Percentiles rank a stretch among this genome's conserved stretches.
phyloP scores from a whole-genome alignment of 1,284 basidiomycete genomes.

The Rhodotorula sp. region DNA sequence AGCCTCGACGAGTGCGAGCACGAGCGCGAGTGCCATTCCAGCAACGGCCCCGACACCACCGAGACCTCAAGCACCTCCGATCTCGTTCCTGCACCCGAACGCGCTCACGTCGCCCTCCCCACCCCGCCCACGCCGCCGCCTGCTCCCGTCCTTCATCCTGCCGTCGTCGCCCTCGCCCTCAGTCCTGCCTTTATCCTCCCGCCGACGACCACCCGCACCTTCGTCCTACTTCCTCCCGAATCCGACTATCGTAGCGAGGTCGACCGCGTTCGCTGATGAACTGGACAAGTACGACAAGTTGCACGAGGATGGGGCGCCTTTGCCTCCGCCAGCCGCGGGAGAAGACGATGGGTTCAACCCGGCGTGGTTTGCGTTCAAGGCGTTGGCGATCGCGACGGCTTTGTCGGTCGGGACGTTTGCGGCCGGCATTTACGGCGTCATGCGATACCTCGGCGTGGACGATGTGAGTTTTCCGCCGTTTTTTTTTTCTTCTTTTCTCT shows the following conservation, averaged over 20 bases:
- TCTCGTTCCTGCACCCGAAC: conserved; percentile 26
- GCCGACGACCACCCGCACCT: background rate
- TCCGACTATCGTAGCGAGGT: conserved; percentile 17
- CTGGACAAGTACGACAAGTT: conserved; percentile 29
- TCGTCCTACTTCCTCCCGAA: conserved; percentile 40
- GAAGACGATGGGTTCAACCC: conserved; percentile 41
- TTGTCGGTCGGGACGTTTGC: conserved; percentile 28
- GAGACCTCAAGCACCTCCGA: background rate
- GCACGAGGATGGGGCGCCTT: conserved; percentile 30
- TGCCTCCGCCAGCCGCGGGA: background rate
- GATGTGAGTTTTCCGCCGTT: conserved; percentile 19
- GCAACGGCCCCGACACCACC: background rate
- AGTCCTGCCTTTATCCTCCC: background rate
- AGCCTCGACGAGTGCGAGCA: background rate
- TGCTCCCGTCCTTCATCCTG: conserved; percentile 14
- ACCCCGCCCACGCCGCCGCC: background rate
- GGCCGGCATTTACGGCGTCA: conserved; percentile 20
- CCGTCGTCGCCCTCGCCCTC: background rate
- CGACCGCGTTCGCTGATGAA: conserved; percentile 16
- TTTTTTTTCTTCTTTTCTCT: too few relatives aligned
- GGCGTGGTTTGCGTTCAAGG: conserved; percentile 33
- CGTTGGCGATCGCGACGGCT: conserved; percentile 31
- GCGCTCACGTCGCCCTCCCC: conserved; percentile 1
- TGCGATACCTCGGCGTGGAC: conserved; percentile 29
- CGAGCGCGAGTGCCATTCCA: too few relatives aligned